Percentiles rank a stretch among this genome's conserved stretches.
Conservation (phyloP, 1,284 basidiomycete genomes). For the Boletellus deceptivus region DNA sequence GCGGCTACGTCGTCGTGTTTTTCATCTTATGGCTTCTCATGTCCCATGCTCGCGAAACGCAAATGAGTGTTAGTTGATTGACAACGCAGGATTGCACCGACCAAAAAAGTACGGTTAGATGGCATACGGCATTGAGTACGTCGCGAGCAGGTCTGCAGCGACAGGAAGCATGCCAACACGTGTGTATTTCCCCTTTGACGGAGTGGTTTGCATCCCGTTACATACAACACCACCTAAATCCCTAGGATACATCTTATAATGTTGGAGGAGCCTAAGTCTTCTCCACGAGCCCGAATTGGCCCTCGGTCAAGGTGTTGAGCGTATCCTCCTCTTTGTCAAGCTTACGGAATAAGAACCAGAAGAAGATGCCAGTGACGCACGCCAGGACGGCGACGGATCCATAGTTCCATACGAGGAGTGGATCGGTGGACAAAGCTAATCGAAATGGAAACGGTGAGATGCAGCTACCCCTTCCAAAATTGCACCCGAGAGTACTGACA, state of each 20-base stretch:
- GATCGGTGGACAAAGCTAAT: slow-evolving; percentile 49
- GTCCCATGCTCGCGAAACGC: slow-evolving; percentile 15
- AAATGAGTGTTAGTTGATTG: too few species aligned
- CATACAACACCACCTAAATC: background rate
- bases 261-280: background rate
- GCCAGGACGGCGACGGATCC: slow-evolving; percentile 44
- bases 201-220: too few species aligned
- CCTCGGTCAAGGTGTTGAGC: slow-evolving; percentile 50
- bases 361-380: slow-evolving; percentile 40
- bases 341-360: slow-evolving; percentile 61
- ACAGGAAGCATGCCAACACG: too few species aligned
- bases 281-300: slow-evolving; percentile 31
- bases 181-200: too few species aligned
- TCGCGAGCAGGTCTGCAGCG: background rate
- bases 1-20: slow-evolving; percentile 2
- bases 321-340: slow-evolving; percentile 64
- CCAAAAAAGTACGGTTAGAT: background rate
- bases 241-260: background rate
- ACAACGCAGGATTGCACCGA: background rate
- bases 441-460: slow-evolving; percentile 29
- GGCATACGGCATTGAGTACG: background rate
- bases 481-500: slow-evolving; percentile 34
- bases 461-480: slow-evolving; percentile 30
- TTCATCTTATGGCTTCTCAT: slow-evolving; percentile 10
- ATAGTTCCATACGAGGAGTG: slow-evolving; percentile 57